Base-by-base conservation (phyloP, 2,329 filamentous ascomycete genomes). In the Curvularia verruculosa region DNA sequence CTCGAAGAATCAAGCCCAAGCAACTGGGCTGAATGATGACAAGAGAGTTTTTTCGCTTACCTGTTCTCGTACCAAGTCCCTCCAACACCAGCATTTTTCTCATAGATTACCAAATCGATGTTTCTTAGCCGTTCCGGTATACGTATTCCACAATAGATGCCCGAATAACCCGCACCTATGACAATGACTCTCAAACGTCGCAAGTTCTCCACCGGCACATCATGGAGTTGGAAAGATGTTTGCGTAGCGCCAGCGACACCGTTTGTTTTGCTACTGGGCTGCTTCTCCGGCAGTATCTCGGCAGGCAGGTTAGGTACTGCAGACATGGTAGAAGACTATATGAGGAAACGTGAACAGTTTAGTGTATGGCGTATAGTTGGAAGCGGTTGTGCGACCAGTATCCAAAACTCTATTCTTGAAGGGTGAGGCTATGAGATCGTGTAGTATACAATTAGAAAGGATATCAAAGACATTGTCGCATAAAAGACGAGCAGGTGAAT, bases 101-200 rank as follows among this genome's bases (percentile, higher is more conserved):
- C 78, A 45, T 79, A 79, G 6, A 79, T 77, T 13, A 74, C 70
- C 13, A 79, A 60, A 3, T 77, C 75, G 13, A 76, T 74, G 57
- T 80, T 79, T 46, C 66, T 64, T 3, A 77, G 52, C 45, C 68
- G 67, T 57, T 81, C 77, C 1, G 78, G 78, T 58, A 80, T 77
- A 5, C 79, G 69, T 49, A 81, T 80, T 3, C 77, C 78, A 36
- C 72, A 73, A 53, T 80, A 80, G 8, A 81, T 77, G 19, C 78
- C 78, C 0, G 77, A 79, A 47, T 77, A 80, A 0, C 78, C 78
- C 36, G 78, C 78, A 28, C 78, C 78, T 24, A 81, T 79, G 3
- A 80, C 75, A 49, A 81, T 78, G 39, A 80, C 77, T 47, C 72
- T 78, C 23, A 81, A 65, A 3, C 70, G 76, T 6, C 79, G 70